A percentile compares a stretch with the other conserved stretches of the same genome.
These are phyloP conservation scores for Aspergillus arachidicola DNA, from an alignment of 2,329 filamentous ascomycete genomes.

Conservation along the genomic window DNA sequence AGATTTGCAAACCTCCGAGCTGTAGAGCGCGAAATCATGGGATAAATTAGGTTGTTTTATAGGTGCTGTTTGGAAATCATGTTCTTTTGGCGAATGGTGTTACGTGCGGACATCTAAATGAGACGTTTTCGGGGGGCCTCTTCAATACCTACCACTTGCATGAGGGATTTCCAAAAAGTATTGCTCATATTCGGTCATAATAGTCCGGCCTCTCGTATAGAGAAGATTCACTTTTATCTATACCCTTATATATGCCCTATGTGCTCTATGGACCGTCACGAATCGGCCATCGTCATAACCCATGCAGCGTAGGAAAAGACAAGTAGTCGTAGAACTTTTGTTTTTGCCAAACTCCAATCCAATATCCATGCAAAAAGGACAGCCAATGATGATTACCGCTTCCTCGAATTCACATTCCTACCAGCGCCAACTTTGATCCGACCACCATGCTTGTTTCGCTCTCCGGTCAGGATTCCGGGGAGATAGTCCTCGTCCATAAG, in stretches of 20 bases:
- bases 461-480: conserved; percentile 80
- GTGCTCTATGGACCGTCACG: conserved; percentile 15
- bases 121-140: conserved; percentile 21
- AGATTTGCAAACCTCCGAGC: conserved; percentile 35
- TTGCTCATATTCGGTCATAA: conserved; percentile 8
- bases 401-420: conserved; percentile 78
- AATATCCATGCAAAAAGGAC: conserved; percentile 16
- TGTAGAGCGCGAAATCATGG: conserved; percentile 27
- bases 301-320: conserved; percentile 9
- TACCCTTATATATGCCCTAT: conserved; percentile 15
- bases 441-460: conserved; percentile 66
- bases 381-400: conserved; percentile 40
- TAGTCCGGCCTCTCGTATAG: conserved; percentile 1
- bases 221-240: conserved; percentile 13
- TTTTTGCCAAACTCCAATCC: conserved; percentile 27
- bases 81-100: conserved; percentile 43
- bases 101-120: conserved; percentile 33
- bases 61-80: conserved; percentile 30
- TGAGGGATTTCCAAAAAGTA: conserved; percentile 2
- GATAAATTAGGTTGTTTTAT: conserved; percentile 25
- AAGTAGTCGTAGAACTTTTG: conserved; percentile 19
- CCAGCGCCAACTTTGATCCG: conserved; percentile 82
- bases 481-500: conserved; percentile 95
- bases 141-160: conserved; percentile 9
- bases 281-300: conserved; percentile 17